Evolutionary conservation across 73 alveolate species (phyloP).

Genomic region (Tetrahymena borealis): DNA sequence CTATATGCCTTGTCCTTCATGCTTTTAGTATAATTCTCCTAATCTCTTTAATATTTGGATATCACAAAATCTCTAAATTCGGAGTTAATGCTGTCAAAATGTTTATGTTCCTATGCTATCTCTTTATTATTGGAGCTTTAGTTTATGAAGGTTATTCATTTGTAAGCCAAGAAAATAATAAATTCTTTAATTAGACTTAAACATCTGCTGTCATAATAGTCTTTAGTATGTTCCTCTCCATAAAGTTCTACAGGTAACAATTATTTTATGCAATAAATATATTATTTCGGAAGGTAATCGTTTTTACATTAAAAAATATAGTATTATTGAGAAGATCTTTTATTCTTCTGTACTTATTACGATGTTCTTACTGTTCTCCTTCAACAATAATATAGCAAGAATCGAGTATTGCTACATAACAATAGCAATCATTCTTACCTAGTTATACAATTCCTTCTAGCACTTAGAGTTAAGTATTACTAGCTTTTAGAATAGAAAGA

Average conservation of each 20-base stretch:
- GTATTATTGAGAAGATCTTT: not conserved
- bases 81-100: not conserved
- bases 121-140: not conserved
- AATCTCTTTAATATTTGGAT: not conserved
- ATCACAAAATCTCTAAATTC: not conserved
- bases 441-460: not conserved
- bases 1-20: not conserved
- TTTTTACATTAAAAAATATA: not conserved
- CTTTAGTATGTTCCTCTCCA: not conserved
- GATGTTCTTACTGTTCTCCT: not conserved
- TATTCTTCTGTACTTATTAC: not conserved
- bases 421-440: not conserved
- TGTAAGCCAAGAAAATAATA: not conserved
- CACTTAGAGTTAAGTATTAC: not conserved
- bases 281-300: too few species aligned
- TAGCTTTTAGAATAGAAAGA: not conserved
- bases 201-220: not conserved
- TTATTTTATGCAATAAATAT: too few species aligned
- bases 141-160: not conserved
- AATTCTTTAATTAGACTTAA: not conserved
- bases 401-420: not conserved
- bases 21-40: not conserved
- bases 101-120: not conserved
- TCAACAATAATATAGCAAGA: not conserved
- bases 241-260: not conserved